Evolutionary conservation across 2,329 filamentous ascomycete species (phyloP).

Genomic region (Aspergillus carbonarius): DNA sequence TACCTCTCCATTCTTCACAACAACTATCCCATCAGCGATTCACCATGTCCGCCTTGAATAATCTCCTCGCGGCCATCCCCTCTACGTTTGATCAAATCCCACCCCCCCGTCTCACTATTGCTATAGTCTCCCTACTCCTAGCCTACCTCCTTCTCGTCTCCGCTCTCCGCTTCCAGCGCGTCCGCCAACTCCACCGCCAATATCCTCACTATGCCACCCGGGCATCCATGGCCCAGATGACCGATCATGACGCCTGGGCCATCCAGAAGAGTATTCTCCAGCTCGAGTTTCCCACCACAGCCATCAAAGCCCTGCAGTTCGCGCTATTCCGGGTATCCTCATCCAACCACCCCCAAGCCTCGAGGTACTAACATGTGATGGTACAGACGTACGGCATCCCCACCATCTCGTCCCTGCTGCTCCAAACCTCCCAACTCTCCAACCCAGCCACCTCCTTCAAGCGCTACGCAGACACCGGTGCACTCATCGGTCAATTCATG

Average conservation of each 20-base stretch:
- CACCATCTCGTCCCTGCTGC: slow-evolving; percentile 51
- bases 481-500: slow-evolving; percentile 52
- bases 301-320: slow-evolving; percentile 54
- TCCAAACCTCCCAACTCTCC: slow-evolving; percentile 51
- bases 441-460: slow-evolving; percentile 49
- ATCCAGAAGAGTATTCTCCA: slow-evolving; percentile 49
- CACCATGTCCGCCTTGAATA: too few relatives aligned
- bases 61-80: too few relatives aligned
- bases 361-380: neutral
- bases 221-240: slow-evolving; percentile 51
- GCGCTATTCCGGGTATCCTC: slow-evolving; percentile 54
- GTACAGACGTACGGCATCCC: slow-evolving; percentile 56
- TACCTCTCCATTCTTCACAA: too few relatives aligned
- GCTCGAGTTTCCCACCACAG: slow-evolving; percentile 56
- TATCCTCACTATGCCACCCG: slow-evolving; percentile 44
- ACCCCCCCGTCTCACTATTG: neutral
- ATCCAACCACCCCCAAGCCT: neutral
- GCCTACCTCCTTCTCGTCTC: slow-evolving; percentile 26
- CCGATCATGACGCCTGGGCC: slow-evolving; percentile 51
- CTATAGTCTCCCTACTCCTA: neutral
- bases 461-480: slow-evolving; percentile 53
- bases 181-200: slow-evolving; percentile 37
- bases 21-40: too few relatives aligned
- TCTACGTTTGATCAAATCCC: too few relatives aligned
- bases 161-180: slow-evolving; percentile 28